Conservation (phyloP, 1,139 yeast species). For the Hyphopichia fennica region DNA sequence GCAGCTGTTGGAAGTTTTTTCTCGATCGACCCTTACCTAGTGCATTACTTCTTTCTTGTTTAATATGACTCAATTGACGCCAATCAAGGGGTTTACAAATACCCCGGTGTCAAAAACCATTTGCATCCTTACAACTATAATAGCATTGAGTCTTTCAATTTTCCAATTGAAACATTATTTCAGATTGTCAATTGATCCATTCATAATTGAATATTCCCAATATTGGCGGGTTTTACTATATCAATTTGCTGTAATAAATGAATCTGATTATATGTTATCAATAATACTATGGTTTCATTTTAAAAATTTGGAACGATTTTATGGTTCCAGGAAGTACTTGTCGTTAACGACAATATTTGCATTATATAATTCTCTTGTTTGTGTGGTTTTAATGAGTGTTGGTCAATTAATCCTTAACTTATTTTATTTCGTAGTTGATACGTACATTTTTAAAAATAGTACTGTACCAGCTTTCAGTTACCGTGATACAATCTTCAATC, state of each 20-base stretch:
- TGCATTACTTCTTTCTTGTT: no score
- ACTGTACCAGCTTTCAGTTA: constrained; percentile 15
- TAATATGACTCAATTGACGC: constrained; percentile 32
- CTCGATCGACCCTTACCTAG: no score
- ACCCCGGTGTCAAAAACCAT: constrained; percentile 57
- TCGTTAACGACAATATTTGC: constrained; percentile 35
- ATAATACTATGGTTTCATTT: constrained; percentile 56
- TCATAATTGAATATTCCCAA: constrained; percentile 58
- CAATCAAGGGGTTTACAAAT: constrained; percentile 57
- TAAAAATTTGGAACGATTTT: constrained; percentile 63
- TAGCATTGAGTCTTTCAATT: constrained; percentile 56
- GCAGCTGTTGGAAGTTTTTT: no score
- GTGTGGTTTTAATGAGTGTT: constrained; percentile 36
- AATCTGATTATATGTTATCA: constrained; percentile 61
- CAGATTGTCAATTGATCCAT: constrained; percentile 57
- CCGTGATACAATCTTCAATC: constrained; percentile 33
- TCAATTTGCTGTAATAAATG: constrained; percentile 61
- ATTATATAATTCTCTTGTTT: constrained; percentile 33
- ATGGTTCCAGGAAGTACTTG: constrained; percentile 60
- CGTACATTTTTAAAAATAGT: constrained; percentile 10
- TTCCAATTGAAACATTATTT: constrained; percentile 57
- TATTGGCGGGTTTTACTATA: constrained; percentile 64
- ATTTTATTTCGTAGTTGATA: constrained; percentile 22
- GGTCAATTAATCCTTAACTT: constrained; percentile 37
- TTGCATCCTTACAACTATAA: constrained; percentile 38